These are phyloP conservation scores for Graphilbum sp. DNA, from an alignment of 2,329 filamentous ascomycete species.

Conservation along the genomic window DNA sequence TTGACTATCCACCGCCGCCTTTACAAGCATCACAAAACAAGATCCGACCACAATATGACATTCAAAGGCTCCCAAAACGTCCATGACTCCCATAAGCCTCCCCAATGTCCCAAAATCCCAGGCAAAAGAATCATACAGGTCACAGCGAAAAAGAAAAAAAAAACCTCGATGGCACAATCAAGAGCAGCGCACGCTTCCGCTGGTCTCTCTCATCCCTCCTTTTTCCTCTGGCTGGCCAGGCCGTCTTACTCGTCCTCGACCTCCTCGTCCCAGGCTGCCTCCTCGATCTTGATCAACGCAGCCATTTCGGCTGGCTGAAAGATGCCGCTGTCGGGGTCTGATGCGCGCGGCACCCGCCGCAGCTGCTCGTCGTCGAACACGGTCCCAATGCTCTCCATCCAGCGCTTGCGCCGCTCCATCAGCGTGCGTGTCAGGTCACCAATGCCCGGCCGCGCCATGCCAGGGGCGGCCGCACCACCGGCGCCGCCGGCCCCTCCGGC, in stretches of 20 bases:
- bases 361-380: conserved; percentile 77
- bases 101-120: too few species aligned
- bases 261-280: conserved; percentile 69
- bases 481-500: conserved; percentile 15
- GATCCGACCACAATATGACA: too few species aligned
- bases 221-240: too few species aligned
- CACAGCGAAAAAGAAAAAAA: too few species aligned
- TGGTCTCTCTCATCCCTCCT: too few species aligned
- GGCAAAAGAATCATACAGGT: too few species aligned
- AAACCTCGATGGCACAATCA: too few species aligned
- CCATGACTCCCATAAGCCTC: too few species aligned
- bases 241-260: conserved; percentile 42
- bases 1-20: too few species aligned
- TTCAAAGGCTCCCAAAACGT: too few species aligned
- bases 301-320: conserved; percentile 62
- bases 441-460: conserved; percentile 60
- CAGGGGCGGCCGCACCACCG: conserved; percentile 23
- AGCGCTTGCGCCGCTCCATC: conserved; percentile 80
- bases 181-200: too few species aligned
- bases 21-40: too few species aligned
- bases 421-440: conserved; percentile 81
- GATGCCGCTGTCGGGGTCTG: conserved; percentile 50
- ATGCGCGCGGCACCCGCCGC: conserved; percentile 48
- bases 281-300: conserved; percentile 55
- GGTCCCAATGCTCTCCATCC: conserved; percentile 80